Base-by-base conservation (phyloP, 164 flowering plant genomes). In the Annona cherimola region DNA sequence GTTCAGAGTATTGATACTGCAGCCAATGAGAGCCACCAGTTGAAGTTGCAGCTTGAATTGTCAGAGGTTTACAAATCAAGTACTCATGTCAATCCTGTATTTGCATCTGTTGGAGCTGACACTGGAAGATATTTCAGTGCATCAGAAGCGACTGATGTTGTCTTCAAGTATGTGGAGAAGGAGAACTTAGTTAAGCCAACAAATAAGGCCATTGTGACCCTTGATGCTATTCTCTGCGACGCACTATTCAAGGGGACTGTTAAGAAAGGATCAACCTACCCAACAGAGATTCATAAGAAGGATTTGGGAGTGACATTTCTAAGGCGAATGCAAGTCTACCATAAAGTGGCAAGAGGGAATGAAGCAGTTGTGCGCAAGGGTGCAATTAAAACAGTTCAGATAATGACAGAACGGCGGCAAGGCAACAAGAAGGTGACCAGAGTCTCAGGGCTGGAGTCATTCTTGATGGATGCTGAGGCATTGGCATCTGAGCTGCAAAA, bases 371-470 rank as follows among this genome's bases (percentile, higher is more conserved):
- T 91, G 64, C 87, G 93, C 14, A 91, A 91, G 83, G 98, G 99
- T 72, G 84, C 89, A 44, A 64, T 95, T 16, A 91, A 87, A 79
- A 76, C 91, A 16, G 80, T 95, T 75, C 97, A 93, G 76, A 89
- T 95, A 78, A 55, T 95, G 84, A 87, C 94, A 1, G 99, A 95
- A 70, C 79, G 96, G 50, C 79, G 98, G 59, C 96, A 91, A 83
- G 99, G 99, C 57, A 95, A 95, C 81, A 95, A 93, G 78, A 95
- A 91, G 73, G 87, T 95, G 26, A 95, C 98, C 2, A 93, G 83
- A 79, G 83, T 95, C 43, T 89, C 96, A 0, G 97, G 98, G 42
- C 12, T 93, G 77, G 98, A 95, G 74, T 81, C 90, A 8, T 93
- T 93, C 79, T 78, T 95, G 80, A 69, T 95, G 70, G 92, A 90